These are phyloP conservation scores for Polychaeton citri DNA, from an alignment of 2,329 filamentous ascomycete genomes.

Conservation along the genomic window DNA sequence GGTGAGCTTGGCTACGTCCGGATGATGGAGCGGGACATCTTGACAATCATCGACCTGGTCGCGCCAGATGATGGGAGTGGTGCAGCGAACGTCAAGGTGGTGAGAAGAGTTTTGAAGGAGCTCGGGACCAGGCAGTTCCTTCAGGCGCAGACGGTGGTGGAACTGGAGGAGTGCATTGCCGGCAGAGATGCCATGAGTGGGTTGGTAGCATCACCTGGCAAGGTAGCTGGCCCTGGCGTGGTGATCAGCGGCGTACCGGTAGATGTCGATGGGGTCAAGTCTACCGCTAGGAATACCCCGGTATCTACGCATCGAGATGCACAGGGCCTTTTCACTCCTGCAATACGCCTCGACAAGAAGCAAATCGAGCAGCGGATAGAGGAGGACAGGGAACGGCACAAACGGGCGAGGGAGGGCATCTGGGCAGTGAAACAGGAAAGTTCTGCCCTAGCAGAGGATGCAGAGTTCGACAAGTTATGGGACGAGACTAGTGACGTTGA, in stretches of 20 bases:
- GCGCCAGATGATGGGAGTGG: constrained; percentile 76
- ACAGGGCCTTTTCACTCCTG: constrained; percentile 3
- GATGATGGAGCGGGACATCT: constrained; percentile 91
- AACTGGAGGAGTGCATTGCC: constrained; percentile 73
- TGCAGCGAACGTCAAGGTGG: constrained; percentile 82
- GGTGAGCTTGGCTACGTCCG: constrained; percentile 69
- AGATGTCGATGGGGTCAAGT: constrained; percentile 7
- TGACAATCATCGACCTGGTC: constrained; percentile 82
- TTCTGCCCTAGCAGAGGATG: constrained; percentile 38
- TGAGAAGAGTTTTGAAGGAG: constrained; percentile 49
- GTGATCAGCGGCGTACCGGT: constrained; percentile 4
- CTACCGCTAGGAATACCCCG: constrained; percentile 7
- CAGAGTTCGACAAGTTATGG: constrained; percentile 72
- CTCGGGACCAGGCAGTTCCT: constrained; percentile 56
- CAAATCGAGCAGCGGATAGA: constrained; percentile 95
- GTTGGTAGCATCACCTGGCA: constrained; percentile 4
- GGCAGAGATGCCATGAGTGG: constrained; percentile 36
- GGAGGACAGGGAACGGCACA: constrained; percentile 90
- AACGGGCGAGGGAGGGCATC: constrained; percentile 77
- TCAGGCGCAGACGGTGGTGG: constrained; percentile 56
- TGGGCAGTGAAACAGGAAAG: constrained; percentile 55
- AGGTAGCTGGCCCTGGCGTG: constrained; percentile 1
- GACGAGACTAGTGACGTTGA: constrained; percentile 77
- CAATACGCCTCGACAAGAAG: constrained; percentile 56
- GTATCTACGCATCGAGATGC: constrained; percentile 9